Base-by-base conservation (phyloP, 2,329 filamentous ascomycete species). In the Rutstroemia sp. region DNA sequence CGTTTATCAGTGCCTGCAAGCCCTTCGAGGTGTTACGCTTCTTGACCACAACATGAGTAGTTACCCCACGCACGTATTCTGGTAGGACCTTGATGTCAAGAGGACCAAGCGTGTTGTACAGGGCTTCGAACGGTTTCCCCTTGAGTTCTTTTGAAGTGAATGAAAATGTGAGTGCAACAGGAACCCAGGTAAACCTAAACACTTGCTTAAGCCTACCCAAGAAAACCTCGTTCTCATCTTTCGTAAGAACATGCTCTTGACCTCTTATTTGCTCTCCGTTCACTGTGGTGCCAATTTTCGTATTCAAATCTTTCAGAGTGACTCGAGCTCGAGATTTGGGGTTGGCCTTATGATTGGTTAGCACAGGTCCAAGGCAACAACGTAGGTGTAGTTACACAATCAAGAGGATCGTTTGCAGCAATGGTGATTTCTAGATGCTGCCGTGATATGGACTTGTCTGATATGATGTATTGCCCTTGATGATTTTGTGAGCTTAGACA, bases 21-120 rank as follows among this genome's bases (percentile, higher is more conserved):
- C 89, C 90, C 62, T 90, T 91, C 0, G 92, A 81, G 0, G 90
- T 92, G 70, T 97, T 99, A 49, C 94, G 81, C 72, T 95, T 96
- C 70, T 85, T 88, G 7, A 90, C 85, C 37, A 97, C 84, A 10
- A 95, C 87, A 71, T 97, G 92, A 0, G 92, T 96, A 0, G 92
- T 96, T 27, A 80, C 74, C 16, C 75, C 78, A 25, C 79, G 74
- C 23, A 88, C 74, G 70, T 90, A 96, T 4, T 91, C 85, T 45
- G 81, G 77, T 14, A 88, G 75, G 14, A 90, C 85, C 71, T 96
- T 97, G 71, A 97, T 86, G 68, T 96, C 94, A n/a, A 95, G 78
- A 46, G 86, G 81, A 68, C 95, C 90, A 18, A 97, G 80, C 53
- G 79, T 79, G 34, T 80, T 74, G 60, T 82, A 82, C 25, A 91